Evolutionary conservation across 805 yeast species (phyloP), one percentile per base, ranked within the genome.

Genomic region (Yarrowia bubula): DNA sequence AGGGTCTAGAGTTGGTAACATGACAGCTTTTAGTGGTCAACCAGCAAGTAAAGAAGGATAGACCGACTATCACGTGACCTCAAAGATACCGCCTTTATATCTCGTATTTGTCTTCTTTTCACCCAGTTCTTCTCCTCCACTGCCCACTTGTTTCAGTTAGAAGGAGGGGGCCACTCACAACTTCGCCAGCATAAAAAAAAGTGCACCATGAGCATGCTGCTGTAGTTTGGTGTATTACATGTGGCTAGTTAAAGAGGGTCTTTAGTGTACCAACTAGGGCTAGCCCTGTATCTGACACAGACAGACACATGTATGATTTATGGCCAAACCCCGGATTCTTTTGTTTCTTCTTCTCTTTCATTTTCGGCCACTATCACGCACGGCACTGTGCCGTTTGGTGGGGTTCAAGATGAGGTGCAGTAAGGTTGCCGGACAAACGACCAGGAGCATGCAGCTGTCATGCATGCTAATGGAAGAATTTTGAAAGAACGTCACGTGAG

Each of bases 341-440:
- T 22, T 22, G 4, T 28, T 8, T n/a, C 38, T 10, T 15, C 14
- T 8, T 32, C 33, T 28, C 37, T 15, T 48, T 31, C 51, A 32
- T 32, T n/a, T 46, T 38, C 28, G 33, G 39, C 38, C 38, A 48
- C 41, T 35, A 50, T 35, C 57, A 18, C 57, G 55, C 39, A 35
- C 42, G 57, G 57, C 41, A 50, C 42, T 7, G 57, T 35, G 57
- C 57, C 57, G 57, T 50, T 50, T 50, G 57, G 57, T 50, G 57
- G 57, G 57, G 53, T 47, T 32, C 51, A 32, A 28, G 28, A 9
- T 5, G 37, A n/a, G 22, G 14, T 31, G 31, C 28, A 22, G 28
- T 46, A 15, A 31, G 38, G 18, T 47, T 32, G 51, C 17, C 38
- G 33, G 51, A 46, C 38, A 46, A 32, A 22, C 28, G 38, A n/a